These are phyloP conservation scores for Thuidium tamariscinum DNA, from an alignment of 225 moss, liverwort and hornwort genomes.

Conservation along the genomic window DNA sequence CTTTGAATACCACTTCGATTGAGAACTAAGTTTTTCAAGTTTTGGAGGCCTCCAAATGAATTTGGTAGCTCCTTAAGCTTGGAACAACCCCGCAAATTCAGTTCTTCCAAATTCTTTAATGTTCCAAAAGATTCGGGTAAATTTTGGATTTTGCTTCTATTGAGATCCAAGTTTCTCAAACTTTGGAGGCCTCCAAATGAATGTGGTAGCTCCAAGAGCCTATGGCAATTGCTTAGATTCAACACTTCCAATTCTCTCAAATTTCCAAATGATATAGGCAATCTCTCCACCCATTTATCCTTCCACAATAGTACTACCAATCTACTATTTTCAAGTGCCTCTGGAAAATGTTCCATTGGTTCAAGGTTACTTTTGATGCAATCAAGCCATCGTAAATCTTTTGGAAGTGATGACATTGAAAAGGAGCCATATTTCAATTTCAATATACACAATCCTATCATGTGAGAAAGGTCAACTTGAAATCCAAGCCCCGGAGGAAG, in stretches of 20 bases:
- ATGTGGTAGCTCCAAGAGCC: rapidly evolving
- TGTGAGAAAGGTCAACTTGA: background rate
- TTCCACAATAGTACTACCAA: background rate
- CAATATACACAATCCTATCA: background rate
- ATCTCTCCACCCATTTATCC: rapidly evolving
- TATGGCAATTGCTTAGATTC: rapidly evolving
- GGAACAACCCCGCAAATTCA: too few species aligned
- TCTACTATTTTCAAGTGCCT: background rate
- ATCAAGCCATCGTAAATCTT: background rate
- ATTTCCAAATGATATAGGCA: background rate
- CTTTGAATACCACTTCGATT: background rate
- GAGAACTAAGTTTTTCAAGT: background rate
- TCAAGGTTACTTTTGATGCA: rapidly evolving
- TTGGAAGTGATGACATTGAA: background rate
- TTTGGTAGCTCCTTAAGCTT: background rate
- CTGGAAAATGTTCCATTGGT: background rate
- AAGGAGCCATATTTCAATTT: rapidly evolving
- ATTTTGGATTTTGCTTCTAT: background rate
- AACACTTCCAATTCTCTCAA: background rate
- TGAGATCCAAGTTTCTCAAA: background rate
- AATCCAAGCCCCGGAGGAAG: rapidly evolving
- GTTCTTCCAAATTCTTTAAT: too few species aligned
- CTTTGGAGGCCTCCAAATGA: background rate
- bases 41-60: background rate
- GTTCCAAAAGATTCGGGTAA: background rate